Conservation (phyloP, 176 grass and related monocot genomes). For the Carex parvula region DNA sequence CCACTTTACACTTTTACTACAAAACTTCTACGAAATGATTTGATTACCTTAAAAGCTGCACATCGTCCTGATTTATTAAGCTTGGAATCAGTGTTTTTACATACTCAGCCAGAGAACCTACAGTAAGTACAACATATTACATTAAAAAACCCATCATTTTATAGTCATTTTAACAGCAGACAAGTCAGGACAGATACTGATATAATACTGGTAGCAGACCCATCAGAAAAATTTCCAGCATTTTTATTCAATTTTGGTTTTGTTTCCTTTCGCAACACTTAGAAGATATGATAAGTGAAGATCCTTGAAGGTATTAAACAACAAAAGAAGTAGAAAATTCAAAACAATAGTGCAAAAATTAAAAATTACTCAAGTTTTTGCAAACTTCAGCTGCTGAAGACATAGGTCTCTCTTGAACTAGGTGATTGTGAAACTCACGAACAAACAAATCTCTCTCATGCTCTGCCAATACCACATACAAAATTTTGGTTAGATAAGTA, state of each 20-base stretch:
- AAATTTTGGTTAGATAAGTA: not conserved
- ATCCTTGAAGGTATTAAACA: slow-evolving; percentile 9
- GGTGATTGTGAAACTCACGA: slow-evolving; percentile 67
- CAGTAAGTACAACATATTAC: slow-evolving; percentile 34
- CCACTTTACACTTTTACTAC: not conserved
- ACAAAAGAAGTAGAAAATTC: slow-evolving; percentile 22
- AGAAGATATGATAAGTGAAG: not conserved
- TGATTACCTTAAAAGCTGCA: slow-evolving; percentile 75
- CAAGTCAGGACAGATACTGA: not conserved
- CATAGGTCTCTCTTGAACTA: slow-evolving; percentile 39
- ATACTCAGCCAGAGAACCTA: slow-evolving; percentile 80
- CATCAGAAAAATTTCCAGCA: not conserved
- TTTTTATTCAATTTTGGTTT: not conserved
- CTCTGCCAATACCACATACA: slow-evolving; percentile 49
- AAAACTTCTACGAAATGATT: slow-evolving; percentile 23
- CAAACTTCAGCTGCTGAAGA: slow-evolving; percentile 50
- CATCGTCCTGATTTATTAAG: slow-evolving; percentile 79
- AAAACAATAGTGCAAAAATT: not conserved
- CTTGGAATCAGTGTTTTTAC: slow-evolving; percentile 72
- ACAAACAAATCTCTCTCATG: slow-evolving; percentile 98
- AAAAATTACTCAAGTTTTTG: slow-evolving; percentile 73
- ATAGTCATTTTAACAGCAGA: not conserved
- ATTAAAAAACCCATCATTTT: slow-evolving; percentile 20
- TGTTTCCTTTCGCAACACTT: not conserved
- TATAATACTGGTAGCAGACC: not conserved